Evolutionary conservation across 805 yeast species (phyloP).

Genomic region (Ogataea zsoltii): DNA sequence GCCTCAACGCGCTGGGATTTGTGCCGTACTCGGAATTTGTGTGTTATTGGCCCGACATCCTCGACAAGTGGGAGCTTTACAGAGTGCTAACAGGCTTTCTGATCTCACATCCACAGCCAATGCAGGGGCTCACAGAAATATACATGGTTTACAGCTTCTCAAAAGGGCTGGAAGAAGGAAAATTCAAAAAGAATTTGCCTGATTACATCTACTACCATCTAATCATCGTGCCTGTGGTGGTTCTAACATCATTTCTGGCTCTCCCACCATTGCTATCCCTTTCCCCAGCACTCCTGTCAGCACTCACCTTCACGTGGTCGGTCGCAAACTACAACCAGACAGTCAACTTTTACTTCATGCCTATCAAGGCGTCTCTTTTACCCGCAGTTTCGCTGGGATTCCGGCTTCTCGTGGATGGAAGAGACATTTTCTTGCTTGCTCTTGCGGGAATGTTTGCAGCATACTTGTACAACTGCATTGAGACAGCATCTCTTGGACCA

Average conservation of each 20-base stretch:
- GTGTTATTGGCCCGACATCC: slow-evolving; percentile 34
- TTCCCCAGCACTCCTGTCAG: slow-evolving; percentile 46
- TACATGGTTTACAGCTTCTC: slow-evolving; percentile 60
- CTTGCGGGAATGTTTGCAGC: slow-evolving; percentile 55
- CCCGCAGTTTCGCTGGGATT: slow-evolving; percentile 46
- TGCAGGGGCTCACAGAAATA: slow-evolving; percentile 50
- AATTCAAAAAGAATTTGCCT: slow-evolving; percentile 47
- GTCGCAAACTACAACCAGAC: slow-evolving; percentile 52
- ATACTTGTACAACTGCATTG: slow-evolving; percentile 62
- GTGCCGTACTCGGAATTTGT: slow-evolving; percentile 25
- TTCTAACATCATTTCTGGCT: slow-evolving; percentile 33
- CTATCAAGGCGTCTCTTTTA: slow-evolving; percentile 56
- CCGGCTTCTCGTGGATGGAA: slow-evolving; percentile 47
- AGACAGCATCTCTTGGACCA: slow-evolving; percentile 56
- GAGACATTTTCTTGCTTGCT: slow-evolving; percentile 40
- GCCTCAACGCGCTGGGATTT: slow-evolving; percentile 37
- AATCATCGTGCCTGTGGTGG: slow-evolving; percentile 48
- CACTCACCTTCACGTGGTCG: slow-evolving; percentile 64
- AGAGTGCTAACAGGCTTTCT: slow-evolving; percentile 52
- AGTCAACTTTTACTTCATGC: slow-evolving; percentile 53
- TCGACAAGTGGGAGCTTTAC: slow-evolving; percentile 42
- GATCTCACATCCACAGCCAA: slow-evolving; percentile 41
- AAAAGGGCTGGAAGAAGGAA: slow-evolving; percentile 54
- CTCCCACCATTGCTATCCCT: slow-evolving; percentile 32
- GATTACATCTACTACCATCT: slow-evolving; percentile 58